phyloP scores from a whole-genome alignment of 1,284 basidiomycete species.

The Schizophyllum commune region DNA sequence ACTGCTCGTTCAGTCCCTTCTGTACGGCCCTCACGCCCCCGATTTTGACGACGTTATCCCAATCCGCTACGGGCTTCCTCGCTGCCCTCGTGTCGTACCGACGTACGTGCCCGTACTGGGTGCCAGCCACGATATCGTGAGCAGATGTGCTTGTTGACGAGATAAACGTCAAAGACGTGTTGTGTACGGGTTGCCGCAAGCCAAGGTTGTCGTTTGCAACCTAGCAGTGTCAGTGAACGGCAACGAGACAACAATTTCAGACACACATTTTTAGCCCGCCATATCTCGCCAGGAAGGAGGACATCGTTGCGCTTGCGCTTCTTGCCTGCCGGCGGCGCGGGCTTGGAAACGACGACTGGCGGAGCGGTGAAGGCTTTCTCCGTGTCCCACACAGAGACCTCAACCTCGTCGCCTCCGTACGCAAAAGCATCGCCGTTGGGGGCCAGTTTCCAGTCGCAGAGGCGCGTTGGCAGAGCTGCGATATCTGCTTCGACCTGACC shows the following conservation, averaged over 20 bases:
- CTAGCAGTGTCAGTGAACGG: conserved; percentile 25
- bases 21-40: conserved; percentile 64
- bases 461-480: conserved; percentile 50
- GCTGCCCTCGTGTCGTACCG: conserved; percentile 76
- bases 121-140: conserved; percentile 62
- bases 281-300: conserved; percentile 64
- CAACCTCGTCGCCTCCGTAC: conserved; percentile 85
- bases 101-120: conserved; percentile 68
- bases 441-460: conserved; percentile 61
- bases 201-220: conserved; percentile 71
- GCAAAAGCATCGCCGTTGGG: conserved; percentile 51
- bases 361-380: conserved; percentile 51
- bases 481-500: conserved; percentile 20
- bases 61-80: conserved; percentile 63
- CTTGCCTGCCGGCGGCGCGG: conserved; percentile 22
- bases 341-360: conserved; percentile 1
- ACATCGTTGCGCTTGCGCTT: conserved; percentile 66
- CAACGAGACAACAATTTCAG: background rate
- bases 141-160: conserved; percentile 27
- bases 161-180: conserved; percentile 60
- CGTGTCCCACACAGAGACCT: conserved; percentile 76
- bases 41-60: conserved; percentile 50
- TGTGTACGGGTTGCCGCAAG: conserved; percentile 77
- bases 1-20: conserved; percentile 64
- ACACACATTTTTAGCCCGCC: conserved; percentile 75